A percentile compares a stretch with the other conserved stretches of the same genome.
Conservation (phyloP, 1,139 yeast species). For the Taphrina confusa region DNA sequence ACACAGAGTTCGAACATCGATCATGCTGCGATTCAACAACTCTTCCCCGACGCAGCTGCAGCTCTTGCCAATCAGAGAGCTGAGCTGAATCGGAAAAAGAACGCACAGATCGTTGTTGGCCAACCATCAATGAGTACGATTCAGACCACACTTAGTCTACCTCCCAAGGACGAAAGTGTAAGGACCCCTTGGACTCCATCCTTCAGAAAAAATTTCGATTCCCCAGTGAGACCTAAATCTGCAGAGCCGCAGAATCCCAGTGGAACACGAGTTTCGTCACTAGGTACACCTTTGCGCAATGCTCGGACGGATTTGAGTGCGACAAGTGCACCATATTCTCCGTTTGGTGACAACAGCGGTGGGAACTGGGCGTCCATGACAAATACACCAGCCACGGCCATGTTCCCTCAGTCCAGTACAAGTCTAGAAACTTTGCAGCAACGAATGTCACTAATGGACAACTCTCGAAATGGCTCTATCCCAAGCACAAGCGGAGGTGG, state of each 20-base stretch:
- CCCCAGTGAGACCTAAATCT: slow-evolving; percentile 22
- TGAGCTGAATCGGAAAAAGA: slow-evolving; percentile 22
- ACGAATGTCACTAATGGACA: slow-evolving; percentile 43
- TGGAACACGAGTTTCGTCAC: slow-evolving; percentile 13
- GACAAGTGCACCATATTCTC: slow-evolving; percentile 34
- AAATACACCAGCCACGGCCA: slow-evolving; percentile 39
- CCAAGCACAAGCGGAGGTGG: slow-evolving; percentile 28
- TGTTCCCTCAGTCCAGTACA: slow-evolving; percentile 27
- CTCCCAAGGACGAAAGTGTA: slow-evolving; percentile 25
- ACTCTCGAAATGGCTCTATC: background rate
- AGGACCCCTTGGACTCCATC: slow-evolving; percentile 34
- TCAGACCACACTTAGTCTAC: slow-evolving; percentile 12
- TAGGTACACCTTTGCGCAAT: slow-evolving; percentile 23
- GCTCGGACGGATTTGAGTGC: slow-evolving; percentile 26
- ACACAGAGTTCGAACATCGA: slow-evolving; percentile 1
- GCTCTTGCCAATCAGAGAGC: slow-evolving; percentile 36
- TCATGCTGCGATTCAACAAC: slow-evolving; percentile 19
- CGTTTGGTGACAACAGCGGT: slow-evolving; percentile 37
- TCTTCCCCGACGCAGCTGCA: slow-evolving; percentile 38
- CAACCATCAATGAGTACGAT: background rate
- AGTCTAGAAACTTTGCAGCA: slow-evolving; percentile 44
- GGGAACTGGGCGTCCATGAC: slow-evolving; percentile 41
- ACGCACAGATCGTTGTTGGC: slow-evolving; percentile 13
- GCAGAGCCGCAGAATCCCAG: slow-evolving; percentile 29
- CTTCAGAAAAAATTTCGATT: slow-evolving; percentile 14